These are phyloP conservation scores for Scheffersomyces coipomensis DNA, from an alignment of 805 yeast species.

Conservation along the genomic window DNA sequence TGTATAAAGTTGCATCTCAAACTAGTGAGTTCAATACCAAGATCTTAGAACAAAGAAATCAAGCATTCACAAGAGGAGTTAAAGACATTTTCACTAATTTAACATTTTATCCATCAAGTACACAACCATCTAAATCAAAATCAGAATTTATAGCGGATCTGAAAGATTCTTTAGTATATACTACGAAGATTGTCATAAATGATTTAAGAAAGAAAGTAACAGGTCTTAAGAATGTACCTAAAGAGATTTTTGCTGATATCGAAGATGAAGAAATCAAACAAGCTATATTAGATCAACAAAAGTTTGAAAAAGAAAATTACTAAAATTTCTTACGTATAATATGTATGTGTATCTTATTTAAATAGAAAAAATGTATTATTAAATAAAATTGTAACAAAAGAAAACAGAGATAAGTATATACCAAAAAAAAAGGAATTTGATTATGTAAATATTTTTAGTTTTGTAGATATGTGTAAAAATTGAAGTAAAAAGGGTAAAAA, in stretches of 20 bases:
- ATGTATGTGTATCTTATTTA: too few relatives aligned
- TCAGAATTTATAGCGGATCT: constrained; percentile 23
- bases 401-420: too few relatives aligned
- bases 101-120: constrained; percentile 64
- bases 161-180: constrained; percentile 39
- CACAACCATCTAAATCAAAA: constrained; percentile 64
- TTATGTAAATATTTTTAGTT: too few relatives aligned
- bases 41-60: constrained; percentile 57
- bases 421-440: too few relatives aligned
- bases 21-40: constrained; percentile 69
- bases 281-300: constrained; percentile 65
- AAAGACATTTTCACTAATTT: constrained; percentile 87
- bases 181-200: constrained; percentile 42
- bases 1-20: constrained; percentile 79
- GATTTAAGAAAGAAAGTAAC: constrained; percentile 54
- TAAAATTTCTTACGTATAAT: too few relatives aligned
- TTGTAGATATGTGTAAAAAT: too few relatives aligned
- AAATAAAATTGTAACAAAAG: too few relatives aligned
- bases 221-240: constrained; percentile 62
- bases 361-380: too few relatives aligned
- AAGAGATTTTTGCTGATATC: constrained; percentile 54
- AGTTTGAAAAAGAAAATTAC: constrained; percentile 35
- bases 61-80: constrained; percentile 53
- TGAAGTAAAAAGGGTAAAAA: too few relatives aligned
- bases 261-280: constrained; percentile 51